A percentile compares a stretch with the other conserved stretches of the same genome.
Evolutionary conservation across 371 early-diverging fungal species (phyloP).

Genomic region (Polyrhizophydium stewartii): DNA sequence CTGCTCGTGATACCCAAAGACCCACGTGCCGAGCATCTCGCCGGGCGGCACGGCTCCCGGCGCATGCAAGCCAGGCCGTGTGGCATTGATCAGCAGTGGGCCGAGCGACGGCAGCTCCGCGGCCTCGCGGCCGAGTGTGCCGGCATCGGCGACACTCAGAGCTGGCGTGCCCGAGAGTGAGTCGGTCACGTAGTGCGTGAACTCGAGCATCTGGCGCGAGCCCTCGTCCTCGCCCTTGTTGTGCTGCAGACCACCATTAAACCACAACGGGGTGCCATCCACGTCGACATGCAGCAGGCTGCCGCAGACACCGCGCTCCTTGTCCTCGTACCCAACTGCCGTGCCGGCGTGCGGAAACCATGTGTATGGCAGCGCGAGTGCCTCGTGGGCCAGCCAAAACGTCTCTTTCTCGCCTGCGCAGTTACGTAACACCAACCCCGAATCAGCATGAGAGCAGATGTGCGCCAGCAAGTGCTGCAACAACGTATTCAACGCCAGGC

Average conservation of each 20-base stretch:
- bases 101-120: too few relatives aligned
- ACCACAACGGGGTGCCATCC: constrained; percentile 28
- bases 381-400: constrained; percentile 21
- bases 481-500: too few relatives aligned
- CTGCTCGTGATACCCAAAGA: too few relatives aligned
- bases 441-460: neutral
- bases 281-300: constrained; percentile 27
- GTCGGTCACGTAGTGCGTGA: constrained; percentile 17
- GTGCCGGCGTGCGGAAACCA: constrained; percentile 8
- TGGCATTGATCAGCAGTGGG: too few relatives aligned
- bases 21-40: too few relatives aligned
- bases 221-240: constrained; percentile 13
- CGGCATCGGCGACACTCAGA: too few relatives aligned
- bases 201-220: neutral
- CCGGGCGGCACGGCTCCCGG: too few relatives aligned
- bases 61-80: too few relatives aligned
- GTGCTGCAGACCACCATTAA: constrained; percentile 29
- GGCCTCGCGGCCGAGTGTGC: too few relatives aligned
- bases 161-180: too few relatives aligned
- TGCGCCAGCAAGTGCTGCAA: neutral
- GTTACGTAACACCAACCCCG: neutral
- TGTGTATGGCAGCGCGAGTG: constrained; percentile 6
- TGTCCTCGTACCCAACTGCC: constrained; percentile 9
- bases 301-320: constrained; percentile 5
- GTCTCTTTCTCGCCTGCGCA: constrained; percentile 26